Evolutionary conservation across 192 early-diverging fungal genomes (phyloP), one percentile per base, ranked within the genome.

Genomic region (Gamsiella multidivaricata): DNA sequence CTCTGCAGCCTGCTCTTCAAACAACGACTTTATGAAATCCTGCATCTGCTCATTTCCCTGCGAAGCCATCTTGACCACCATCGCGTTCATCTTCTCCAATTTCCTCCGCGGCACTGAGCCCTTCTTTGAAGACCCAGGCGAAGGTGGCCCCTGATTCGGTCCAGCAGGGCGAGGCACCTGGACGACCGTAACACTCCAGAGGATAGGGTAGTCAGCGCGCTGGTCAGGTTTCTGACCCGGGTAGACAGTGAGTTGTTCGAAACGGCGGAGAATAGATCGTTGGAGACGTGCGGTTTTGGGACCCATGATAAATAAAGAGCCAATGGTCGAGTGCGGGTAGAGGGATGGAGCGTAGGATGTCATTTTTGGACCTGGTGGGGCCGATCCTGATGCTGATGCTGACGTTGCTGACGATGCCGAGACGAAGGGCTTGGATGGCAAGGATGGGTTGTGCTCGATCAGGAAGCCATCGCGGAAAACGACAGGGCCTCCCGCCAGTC

Each of bases 241-340:
- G 14, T 78, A 78, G 14, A 78, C 47, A 14, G 74, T 69, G 28
- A 78, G 43, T 17, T 64, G 60, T 20, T 69, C 74, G 36, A 78
- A 78, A 9, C 74, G 74, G 4, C 45, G 51, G 15, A 69, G 54
- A 28, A 78, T 78, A 34, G 65, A 68, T n/a, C 46, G 65, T 26
- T 78, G 74, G 6, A 78, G 65, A 2, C 74, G 74, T 25, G 43
- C 54, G 3, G 74, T 78, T 47, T 78, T 78, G 11, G 82, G 82
- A 14, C 88, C 89, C 60, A 89, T 72, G 43, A 92, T 70, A 51
- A 90, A 85, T 3, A 92, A 58, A 23, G 86, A 90, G 12, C 87
- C 89, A 65, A 87, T 90, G 42, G 89, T 90, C 9, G 84, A 81
- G 52, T 89, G 89, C 3, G 85, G 85, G 32, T 74, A 67, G 42